Conservation (phyloP, 352 stramenopile genomes). For the Phytopythium kandeliae region DNA sequence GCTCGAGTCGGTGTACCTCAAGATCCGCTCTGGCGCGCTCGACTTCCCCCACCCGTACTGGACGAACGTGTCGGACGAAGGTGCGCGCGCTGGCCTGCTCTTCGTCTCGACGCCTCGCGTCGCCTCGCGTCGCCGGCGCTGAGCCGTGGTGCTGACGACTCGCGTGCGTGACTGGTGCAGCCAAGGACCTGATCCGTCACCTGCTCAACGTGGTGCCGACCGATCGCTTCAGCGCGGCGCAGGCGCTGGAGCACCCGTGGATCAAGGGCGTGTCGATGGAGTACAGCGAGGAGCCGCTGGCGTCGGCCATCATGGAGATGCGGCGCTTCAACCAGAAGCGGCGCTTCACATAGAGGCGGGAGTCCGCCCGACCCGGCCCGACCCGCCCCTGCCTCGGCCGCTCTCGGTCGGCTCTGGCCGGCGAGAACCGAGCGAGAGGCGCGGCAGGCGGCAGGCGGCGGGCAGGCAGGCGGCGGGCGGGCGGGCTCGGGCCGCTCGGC, state of each 20-base stretch:
- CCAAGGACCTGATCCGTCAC: constrained; percentile 78
- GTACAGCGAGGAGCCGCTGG: constrained; percentile 74
- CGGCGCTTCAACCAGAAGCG: constrained; percentile 88
- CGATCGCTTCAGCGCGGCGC: constrained; percentile 62
- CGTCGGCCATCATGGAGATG: constrained; percentile 83
- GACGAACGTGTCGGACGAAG: constrained; percentile 81
- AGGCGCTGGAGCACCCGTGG: constrained; percentile 78
- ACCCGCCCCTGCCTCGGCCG: background rate
- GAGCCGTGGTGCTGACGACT: background rate
- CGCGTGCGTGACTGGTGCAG: constrained; percentile 14
- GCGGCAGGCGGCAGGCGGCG: too few relatives aligned
- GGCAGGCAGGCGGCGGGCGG: too few relatives aligned
- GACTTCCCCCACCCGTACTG: constrained; percentile 83
- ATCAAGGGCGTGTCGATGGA: constrained; percentile 71
- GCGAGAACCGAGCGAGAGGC: too few relatives aligned
- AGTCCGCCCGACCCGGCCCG: background rate
- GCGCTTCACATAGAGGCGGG: constrained; percentile 58
- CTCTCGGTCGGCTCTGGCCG: too few relatives aligned
- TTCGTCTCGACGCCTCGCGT: background rate
- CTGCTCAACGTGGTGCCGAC: constrained; percentile 70
- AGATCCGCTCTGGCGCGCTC: constrained; percentile 74
- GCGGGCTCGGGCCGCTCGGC: background rate
- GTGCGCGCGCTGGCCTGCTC: constrained; percentile 10
- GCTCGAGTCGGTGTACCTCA: constrained; percentile 79
- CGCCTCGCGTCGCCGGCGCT: too few relatives aligned